Evolutionary conservation across 139 green algal genomes (phyloP), one percentile per base, ranked within the genome.

Genomic region (Penium margaritaceum): DNA sequence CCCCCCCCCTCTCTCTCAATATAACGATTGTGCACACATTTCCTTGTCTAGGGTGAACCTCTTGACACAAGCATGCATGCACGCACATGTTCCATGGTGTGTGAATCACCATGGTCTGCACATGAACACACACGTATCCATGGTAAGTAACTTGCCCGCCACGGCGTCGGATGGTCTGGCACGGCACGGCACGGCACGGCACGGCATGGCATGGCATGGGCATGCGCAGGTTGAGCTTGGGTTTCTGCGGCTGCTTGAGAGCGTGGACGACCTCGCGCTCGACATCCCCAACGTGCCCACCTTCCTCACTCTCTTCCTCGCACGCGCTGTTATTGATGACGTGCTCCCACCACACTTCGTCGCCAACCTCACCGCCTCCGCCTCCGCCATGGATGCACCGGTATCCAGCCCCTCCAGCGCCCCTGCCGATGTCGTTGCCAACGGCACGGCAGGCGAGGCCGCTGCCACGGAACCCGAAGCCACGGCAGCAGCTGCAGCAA

Each of bases 271-370:
- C 67, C 74, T 91, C 14, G 63, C 82, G 63, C 83, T 96, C 43
- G 91, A 96, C 74, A 85, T 93, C 29, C 91, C 91, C 3, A 29
- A 73, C 29, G 88, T 88, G 1, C 63, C 79, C 1, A 81, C 89
- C 38, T 65, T 90, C 35, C 72, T 93, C 7, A 67, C 82, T 1
- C 70, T 88, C n/a, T 96, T 95, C 80, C 85, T 94, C 30, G 84
- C 86, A 5, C 84, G 90, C 29, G 88, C 86, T 9, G 84, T 95
- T 19, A 84, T 93, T 32, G 89, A 94, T 70, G 89, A 95, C 69
- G 81, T 95, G 7, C 75, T 96, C 54, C 85, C 90, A 0, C 89
- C 92, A 0, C 77, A 79, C 21, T 97, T 93, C 84, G 78, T 97
- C 33, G 70, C 78, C 1, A 21, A 27, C 33, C 60, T 67, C 33